A percentile compares a stretch with the other conserved stretches of the same genome.
Evolutionary conservation across 148 eudicot genomes (phyloP).

Genomic region (Agrostemma githago): DNA sequence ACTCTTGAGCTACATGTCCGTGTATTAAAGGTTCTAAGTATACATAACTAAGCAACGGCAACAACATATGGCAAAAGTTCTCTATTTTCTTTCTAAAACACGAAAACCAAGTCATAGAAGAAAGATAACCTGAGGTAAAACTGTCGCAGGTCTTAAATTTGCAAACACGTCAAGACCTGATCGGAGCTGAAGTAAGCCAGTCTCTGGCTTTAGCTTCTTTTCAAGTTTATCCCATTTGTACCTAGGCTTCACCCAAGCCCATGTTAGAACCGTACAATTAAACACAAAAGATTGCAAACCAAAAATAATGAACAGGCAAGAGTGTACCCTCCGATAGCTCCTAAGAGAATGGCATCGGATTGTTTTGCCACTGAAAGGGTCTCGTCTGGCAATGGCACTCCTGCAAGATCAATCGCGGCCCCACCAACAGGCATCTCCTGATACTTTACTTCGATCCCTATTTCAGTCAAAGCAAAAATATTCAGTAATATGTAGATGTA

Average conservation of each 20-base stretch:
- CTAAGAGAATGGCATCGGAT: constrained; percentile 94
- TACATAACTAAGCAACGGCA: background rate
- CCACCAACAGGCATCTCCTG: background rate
- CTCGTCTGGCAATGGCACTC: constrained; percentile 94
- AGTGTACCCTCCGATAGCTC: constrained; percentile 13
- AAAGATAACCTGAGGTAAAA: constrained; percentile 72
- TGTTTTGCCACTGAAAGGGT: constrained; percentile 67
- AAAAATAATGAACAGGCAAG: too few relatives aligned
- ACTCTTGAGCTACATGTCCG: background rate
- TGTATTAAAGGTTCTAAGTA: background rate
- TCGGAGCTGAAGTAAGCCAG: constrained; percentile 93
- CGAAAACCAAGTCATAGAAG: background rate
- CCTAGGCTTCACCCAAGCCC: constrained; percentile 30
- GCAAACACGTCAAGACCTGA: constrained; percentile 94
- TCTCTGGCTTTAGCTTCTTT: constrained; percentile 89
- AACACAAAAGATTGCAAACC: background rate
- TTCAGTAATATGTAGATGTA: background rate
- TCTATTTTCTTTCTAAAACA: background rate
- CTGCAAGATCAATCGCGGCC: constrained; percentile 73
- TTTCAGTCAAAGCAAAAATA: background rate
- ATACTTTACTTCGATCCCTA: background rate
- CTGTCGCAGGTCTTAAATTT: constrained; percentile 91
- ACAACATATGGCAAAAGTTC: background rate
- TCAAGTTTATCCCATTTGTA: constrained; percentile 92
- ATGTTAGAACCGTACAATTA: background rate